Evolutionary conservation across 1,284 basidiomycete species (phyloP), one percentile per base, ranked within the genome.

Genomic region (Vanrija sp.): DNA sequence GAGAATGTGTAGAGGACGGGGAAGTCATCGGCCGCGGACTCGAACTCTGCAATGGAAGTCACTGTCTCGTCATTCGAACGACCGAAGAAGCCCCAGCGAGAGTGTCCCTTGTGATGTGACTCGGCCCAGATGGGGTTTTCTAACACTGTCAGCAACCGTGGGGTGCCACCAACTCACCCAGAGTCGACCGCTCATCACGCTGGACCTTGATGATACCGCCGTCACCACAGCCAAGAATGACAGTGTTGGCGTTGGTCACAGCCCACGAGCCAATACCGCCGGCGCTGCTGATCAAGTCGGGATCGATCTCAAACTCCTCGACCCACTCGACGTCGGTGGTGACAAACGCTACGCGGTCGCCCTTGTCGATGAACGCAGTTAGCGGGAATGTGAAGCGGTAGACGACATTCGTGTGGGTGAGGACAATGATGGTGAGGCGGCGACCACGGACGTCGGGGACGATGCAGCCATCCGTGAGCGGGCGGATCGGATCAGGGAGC

Each of bases 1-100:
- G 91, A 91, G 47, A 96, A 81, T 1, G 91, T 87, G 83, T 90
- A 94, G 19, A 87, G 76, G 59, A 88, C 80, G 12, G 81, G 82
- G 55, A 86, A 79, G 65, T 89, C 85, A 25, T 60, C 55, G 16
- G 62, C 58, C 6, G 28, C 28, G 7, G 28, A 14, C 4, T 60
- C 54, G 40, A 60, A 68, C 23, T 57, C 54, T 15, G 68, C 66
- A 42, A 72, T 67, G 4, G 69, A 69, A 39, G 72, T 63, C 58
- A 71, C 55, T 21, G 64, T 62, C 54, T 73, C 71, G 54, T 69
- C 68, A 12, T 60, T 51, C 2, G 58, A 52, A 1, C 68, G 65
- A 7, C 68, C 68, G 56, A 73, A 75, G n/a, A 70, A 56, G 12
- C 65, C 65, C 21, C 72, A 55, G 19, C 72, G 65, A 4, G 66